These are phyloP conservation scores for Eleusine indica DNA, from an alignment of 176 grass and related monocot genomes.

Conservation along the genomic window DNA sequence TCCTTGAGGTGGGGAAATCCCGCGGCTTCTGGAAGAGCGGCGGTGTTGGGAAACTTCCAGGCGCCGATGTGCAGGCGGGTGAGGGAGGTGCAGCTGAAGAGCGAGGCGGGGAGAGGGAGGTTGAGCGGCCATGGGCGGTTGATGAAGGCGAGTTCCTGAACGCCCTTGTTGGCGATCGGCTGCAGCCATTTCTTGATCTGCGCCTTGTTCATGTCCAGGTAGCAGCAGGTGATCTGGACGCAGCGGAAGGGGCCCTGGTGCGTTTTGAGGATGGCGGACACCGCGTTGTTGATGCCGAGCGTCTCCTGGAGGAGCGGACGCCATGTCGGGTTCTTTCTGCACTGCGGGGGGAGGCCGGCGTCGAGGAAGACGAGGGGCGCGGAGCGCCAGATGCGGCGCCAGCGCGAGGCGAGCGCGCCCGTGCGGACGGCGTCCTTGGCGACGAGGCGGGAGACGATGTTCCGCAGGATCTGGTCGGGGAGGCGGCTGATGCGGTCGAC, in stretches of 20 bases:
- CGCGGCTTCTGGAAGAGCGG: background rate
- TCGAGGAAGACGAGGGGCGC: background rate
- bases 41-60: background rate
- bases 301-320: background rate
- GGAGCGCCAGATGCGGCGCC: background rate
- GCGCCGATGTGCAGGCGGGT: background rate
- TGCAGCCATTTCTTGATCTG: background rate
- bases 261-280: background rate
- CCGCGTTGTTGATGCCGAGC: background rate
- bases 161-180: background rate
- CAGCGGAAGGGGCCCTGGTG: background rate
- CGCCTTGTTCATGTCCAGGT: background rate
- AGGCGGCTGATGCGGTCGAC: slow-evolving; percentile 19
- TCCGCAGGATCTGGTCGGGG: background rate
- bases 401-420: background rate
- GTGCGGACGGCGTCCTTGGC: background rate
- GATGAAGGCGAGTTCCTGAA: background rate
- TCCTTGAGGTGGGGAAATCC: background rate
- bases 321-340: background rate
- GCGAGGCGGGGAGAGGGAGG: background rate
- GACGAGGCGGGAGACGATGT: background rate
- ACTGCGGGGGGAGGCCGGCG: background rate
- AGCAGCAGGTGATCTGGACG: background rate
- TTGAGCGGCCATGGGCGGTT: background rate
- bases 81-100: background rate